Base-by-base conservation (phyloP, 2,329 filamentous ascomycete species). In the Trichoderma breve region DNA sequence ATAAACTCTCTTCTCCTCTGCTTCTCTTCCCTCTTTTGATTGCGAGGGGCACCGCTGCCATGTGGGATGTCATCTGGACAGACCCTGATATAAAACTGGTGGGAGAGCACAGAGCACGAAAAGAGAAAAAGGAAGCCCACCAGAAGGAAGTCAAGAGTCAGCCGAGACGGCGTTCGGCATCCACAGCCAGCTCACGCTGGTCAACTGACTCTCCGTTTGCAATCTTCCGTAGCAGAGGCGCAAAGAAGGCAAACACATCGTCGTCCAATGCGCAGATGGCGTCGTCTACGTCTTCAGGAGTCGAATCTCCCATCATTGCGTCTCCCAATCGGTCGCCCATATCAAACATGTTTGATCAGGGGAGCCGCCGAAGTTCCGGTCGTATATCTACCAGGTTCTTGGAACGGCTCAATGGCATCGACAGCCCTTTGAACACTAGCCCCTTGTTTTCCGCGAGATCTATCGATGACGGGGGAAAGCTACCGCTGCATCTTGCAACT, bases 51-150 rank as follows among this genome's bases (percentile, higher is more conserved):
- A 51, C 68, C 55, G 18, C 69, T 32, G 55, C 30, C 75, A 90
- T 90, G 88, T 89, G 88, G 77, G 87, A 89, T 76, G 85, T 89
- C 36, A 80, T 87, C 61, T 90, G 88, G 88, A 86, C 86, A 4
- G 87, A 89, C 71, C 86, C 85, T 26, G 81, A 86, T 64, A 81
- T 83, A 71, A 86, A 89, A 79, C 82, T 84, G 9, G 83, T 89
- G 18, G 86, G 87, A 3, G 85, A 89, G 76, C 83, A 84, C 70
- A 84, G 84, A 18, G 82, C 84, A 2, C 84, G 83, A 62, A 89
- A 88, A 75, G 84, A 84, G 73, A 79, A 74, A 67, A 76, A 76
- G n/a, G 69, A 72, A 9, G 43, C 39, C 15, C 57, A 32, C n/a
- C 75, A 60, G 39, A 73, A 74, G 5, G 71, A 73, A 18, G 68